Conservation (phyloP, 345 rosid species). For the Salix suchowensis region DNA sequence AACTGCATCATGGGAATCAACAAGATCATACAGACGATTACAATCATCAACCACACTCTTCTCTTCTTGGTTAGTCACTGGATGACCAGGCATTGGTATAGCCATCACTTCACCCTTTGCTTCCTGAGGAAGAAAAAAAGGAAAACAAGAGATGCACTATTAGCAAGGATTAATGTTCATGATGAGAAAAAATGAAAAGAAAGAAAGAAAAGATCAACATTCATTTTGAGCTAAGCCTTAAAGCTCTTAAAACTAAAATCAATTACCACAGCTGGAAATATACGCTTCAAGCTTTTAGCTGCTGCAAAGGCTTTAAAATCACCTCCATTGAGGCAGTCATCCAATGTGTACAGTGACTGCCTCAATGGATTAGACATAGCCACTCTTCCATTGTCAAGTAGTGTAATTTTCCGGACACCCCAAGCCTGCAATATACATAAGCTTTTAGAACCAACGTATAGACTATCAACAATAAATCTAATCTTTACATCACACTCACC, state of each 20-base stretch:
- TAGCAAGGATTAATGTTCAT: background rate
- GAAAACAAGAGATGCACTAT: background rate
- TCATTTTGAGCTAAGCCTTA: background rate
- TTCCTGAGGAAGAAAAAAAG: slow-evolving; percentile 38
- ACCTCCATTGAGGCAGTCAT: slow-evolving; percentile 80
- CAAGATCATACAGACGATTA: slow-evolving; percentile 52
- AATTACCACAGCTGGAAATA: slow-evolving; percentile 87
- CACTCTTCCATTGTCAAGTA: slow-evolving; percentile 84
- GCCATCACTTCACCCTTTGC: slow-evolving; percentile 79
- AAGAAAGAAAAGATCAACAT: background rate
- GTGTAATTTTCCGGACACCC: slow-evolving; percentile 87
- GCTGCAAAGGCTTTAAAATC: slow-evolving; percentile 82
- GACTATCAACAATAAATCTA: background rate
- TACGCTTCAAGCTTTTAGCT: slow-evolving; percentile 71
- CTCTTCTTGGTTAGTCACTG: slow-evolving; percentile 72
- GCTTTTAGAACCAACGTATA: slow-evolving; percentile 14
- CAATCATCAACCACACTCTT: slow-evolving; percentile 69
- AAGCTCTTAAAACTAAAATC: slow-evolving; percentile 7
- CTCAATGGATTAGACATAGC: slow-evolving; percentile 97
- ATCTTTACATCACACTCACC: slow-evolving; percentile 41
- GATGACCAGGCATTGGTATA: slow-evolving; percentile 98
- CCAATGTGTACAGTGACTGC: slow-evolving; percentile 85
- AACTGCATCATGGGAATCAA: slow-evolving; percentile 80
- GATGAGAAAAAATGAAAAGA: background rate
- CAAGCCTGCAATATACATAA: slow-evolving; percentile 56